These are phyloP conservation scores for Plenodomus tracheiphilus DNA, from an alignment of 2,329 filamentous ascomycete species.

Conservation along the genomic window DNA sequence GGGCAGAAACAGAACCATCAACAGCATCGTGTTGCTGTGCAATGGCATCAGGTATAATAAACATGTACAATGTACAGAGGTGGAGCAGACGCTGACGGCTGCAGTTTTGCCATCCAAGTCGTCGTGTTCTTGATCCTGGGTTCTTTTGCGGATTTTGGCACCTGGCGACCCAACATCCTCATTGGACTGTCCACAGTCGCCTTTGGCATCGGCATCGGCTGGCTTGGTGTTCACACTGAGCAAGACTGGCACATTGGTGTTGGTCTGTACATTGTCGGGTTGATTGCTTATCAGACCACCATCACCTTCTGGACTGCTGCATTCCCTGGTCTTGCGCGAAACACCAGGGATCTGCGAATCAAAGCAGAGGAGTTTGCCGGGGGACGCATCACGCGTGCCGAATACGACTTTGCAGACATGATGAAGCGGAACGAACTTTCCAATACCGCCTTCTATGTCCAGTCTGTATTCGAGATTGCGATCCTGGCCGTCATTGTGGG, in stretches of 20 bases:
- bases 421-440: constrained; percentile 65
- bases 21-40: constrained; percentile 60
- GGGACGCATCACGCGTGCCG: constrained; percentile 58
- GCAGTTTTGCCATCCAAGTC: constrained; percentile 69
- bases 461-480: constrained; percentile 64
- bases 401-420: constrained; percentile 57
- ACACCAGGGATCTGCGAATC: constrained; percentile 56
- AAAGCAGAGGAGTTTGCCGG: constrained; percentile 52
- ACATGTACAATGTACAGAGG: no score
- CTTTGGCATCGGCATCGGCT: constrained; percentile 66
- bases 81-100: no score
- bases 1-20: constrained; percentile 48
- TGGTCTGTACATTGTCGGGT: constrained; percentile 67
- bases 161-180: constrained; percentile 61
- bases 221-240: constrained; percentile 65
- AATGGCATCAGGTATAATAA: constrained; percentile 69
- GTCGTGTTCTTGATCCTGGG: constrained; percentile 59
- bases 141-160: constrained; percentile 65
- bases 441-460: constrained; percentile 67
- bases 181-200: constrained; percentile 56
- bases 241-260: constrained; percentile 63
- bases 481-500: constrained; percentile 31
- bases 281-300: constrained; percentile 69
- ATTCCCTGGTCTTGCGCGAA: constrained; percentile 61
- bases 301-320: constrained; percentile 71